These are phyloP conservation scores for Apiotrichum veenhuisii DNA, from an alignment of 1,284 basidiomycete genomes.

Conservation along the genomic window DNA sequence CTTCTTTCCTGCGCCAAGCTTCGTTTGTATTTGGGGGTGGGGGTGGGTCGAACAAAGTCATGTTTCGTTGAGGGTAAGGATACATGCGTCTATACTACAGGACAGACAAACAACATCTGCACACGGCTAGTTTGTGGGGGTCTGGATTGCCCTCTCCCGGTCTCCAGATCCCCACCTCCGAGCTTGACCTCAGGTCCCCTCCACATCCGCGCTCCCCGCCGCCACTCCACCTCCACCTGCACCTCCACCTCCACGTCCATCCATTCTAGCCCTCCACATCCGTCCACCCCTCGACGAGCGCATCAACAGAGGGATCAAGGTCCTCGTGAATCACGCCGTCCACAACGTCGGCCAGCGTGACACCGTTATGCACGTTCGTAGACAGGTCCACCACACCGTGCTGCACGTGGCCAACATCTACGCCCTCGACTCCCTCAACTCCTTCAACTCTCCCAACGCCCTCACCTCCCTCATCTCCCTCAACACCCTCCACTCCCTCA, in stretches of 20 bases:
- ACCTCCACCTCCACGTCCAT: neutral
- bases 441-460: neutral
- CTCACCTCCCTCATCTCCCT: neutral
- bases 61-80: too few species aligned
- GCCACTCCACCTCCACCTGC: neutral
- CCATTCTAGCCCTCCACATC: neutral
- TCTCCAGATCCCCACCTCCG: too few species aligned
- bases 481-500: neutral
- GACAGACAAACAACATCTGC: too few species aligned
- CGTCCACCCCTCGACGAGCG: conserved; percentile 18
- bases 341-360: neutral
- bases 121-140: too few species aligned
- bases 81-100: too few species aligned
- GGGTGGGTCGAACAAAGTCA: too few species aligned
- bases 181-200: too few species aligned
- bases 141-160: too few species aligned
- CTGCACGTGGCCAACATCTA: too few species aligned
- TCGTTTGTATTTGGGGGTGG: too few species aligned
- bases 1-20: too few species aligned
- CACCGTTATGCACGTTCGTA: neutral
- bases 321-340: conserved; percentile 3
- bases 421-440: neutral
- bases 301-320: conserved; percentile 11
- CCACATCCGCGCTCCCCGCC: too few species aligned
- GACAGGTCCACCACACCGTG: neutral